Conservation (phyloP, 768 basidiomycete genomes). For the Hericium erinaceus region DNA sequence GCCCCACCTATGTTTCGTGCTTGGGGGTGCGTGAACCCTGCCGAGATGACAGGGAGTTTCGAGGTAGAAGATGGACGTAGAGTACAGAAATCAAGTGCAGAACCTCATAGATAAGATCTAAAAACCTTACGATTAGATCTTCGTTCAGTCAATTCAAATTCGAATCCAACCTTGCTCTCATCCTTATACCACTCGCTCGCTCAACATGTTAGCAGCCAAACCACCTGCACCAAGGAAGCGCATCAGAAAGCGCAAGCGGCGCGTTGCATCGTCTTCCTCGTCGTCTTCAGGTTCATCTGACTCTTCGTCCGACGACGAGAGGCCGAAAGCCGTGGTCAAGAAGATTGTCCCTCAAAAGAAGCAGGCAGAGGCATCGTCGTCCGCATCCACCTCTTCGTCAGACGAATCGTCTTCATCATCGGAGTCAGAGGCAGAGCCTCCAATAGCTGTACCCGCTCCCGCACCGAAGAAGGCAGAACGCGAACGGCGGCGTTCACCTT, state of each 20-base stretch:
- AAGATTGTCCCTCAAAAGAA: conserved; percentile 3
- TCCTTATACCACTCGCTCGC: neutral
- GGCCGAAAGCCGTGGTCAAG: neutral
- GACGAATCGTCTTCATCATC: conserved; percentile 12
- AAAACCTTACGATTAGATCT: too few species aligned
- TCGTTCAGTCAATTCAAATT: too few species aligned
- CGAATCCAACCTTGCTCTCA: too few species aligned
- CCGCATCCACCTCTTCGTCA: conserved; percentile 11
- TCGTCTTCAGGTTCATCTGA: conserved; percentile 20
- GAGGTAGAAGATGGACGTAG: too few species aligned
- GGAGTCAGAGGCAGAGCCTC: conserved; percentile 8
- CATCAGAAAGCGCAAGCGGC: conserved; percentile 25
- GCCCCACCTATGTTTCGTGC: too few species aligned
- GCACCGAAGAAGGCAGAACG: neutral
- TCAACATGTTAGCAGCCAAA: conserved; percentile 14
- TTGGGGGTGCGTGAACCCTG: too few species aligned
- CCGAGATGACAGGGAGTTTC: too few species aligned
- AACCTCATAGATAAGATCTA: too few species aligned
- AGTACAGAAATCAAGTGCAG: too few species aligned
- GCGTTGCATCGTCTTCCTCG: conserved; percentile 21
- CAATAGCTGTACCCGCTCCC: conserved; percentile 2
- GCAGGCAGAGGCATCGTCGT: neutral
- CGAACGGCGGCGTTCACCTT: conserved; percentile 19
- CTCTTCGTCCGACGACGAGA: conserved; percentile 9
- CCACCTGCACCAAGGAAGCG: conserved; percentile 19